Base-by-base conservation (phyloP, 768 basidiomycete species). In the Leccinum subgranulosum region DNA sequence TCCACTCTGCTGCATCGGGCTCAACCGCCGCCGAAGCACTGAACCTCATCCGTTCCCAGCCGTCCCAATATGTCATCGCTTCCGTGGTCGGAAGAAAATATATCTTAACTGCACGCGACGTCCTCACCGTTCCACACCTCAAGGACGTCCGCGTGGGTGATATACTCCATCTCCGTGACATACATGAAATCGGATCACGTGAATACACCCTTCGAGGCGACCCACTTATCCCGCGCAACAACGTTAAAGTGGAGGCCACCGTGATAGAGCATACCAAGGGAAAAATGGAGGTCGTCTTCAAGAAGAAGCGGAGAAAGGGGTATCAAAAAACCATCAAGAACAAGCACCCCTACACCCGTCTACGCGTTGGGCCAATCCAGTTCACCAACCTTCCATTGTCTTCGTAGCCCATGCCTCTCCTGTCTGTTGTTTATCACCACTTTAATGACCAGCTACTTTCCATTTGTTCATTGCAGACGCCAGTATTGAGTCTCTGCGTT, bases 251-350 rank as follows among this genome's bases (percentile, higher is more conserved):
- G 41, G 79, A 88, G 62, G 88, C 94, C 17, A 97, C 92, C 21
- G 94, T 99, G n/a, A 75, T 98, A 48, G 97, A 99, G 74, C 96
- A 99, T 70, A 98, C 97, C 45, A 98, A 95, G 73, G 91, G 93
- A 8, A 81, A 83, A 53, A 89, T 98, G 90, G 90, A 96, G 75
- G 81, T 79, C 65, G 90, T 91, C 54, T 84, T 95, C 76, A 97
- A 98, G 81, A 96, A 95, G 79, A 99, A 98, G 80, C 79, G 94
- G 75, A 87, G 97, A 86, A 98, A 98, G 79, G 94, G 96, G 10
- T 98, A 98, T 76, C 85, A 90, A 75, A 92, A 92, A 76, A 94
- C 92, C 8, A 92, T 98, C 62, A 82, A 85, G 71, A 88, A 93
- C 73, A 98, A 98, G 74, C 93, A 94, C 70, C 90, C 88, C 2